Evolutionary conservation across 2,329 filamentous ascomycete species (phyloP), one percentile per base, ranked within the genome.

Genomic region (Ceratocystis cubensis): DNA sequence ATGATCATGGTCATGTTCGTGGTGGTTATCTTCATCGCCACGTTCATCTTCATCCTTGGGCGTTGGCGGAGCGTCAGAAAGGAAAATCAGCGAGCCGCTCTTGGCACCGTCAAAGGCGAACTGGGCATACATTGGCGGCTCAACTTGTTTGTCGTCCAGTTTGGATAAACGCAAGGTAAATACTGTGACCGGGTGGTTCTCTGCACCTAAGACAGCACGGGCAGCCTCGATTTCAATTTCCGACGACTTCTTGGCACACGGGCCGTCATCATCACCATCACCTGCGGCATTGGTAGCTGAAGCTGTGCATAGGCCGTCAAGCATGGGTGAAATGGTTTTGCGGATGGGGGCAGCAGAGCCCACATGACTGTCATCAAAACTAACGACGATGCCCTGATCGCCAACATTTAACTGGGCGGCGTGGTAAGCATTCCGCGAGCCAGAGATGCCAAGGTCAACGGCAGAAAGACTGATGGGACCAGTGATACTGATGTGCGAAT

Each of bases 51-150:
- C 59, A 4, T 37, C 41, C 13, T 48, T 20, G 17, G 28, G 22
- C 50, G 48, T 17, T 10, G 65, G 50, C 25, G 65, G 65, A 20
- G 57, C 48, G 17, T 67, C 65, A n/a, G 65, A 59, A 15, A 67
- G 45, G 15, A 63, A 67, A 33, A 67, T 63, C 56, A 67, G 59
- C 7, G 66, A 65, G 46, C 66, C 66, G 25, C 56, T 53, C 20
- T 65, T 63, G 6, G 63, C 44, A 22, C 66, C 63, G 22, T 67
- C 66, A 59, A 67, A 67, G 41, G 66, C 66, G 37, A 67, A 67
- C 46, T 65, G 66, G 10, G 66, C 63, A 17, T 65, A 46, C 56
- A 67, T 65, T 8, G 57, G 57, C 22, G 66, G 66, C 25, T 65
- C 63, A 20, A 67, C 63, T 13, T 10, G 25, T 33, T 65, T 67